Evolutionary conservation across 495 filamentous ascomycete species (phyloP).

Genomic region (Aspergillus saccharolyticus): DNA sequence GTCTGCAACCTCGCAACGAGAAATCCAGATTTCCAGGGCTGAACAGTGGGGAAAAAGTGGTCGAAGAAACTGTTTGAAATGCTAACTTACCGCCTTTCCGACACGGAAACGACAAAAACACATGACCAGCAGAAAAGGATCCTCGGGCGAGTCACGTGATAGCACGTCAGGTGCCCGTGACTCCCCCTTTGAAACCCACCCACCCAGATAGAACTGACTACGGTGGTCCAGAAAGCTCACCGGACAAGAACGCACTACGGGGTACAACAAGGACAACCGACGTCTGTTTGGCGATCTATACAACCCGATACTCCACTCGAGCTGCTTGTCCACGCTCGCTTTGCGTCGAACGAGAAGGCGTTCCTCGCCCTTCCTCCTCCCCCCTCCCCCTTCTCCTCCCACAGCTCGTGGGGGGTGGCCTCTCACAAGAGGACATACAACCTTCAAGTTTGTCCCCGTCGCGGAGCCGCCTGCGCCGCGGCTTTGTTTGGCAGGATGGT

Average conservation of each 20-base stretch:
- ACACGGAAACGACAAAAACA: too few relatives aligned
- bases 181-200: not conserved
- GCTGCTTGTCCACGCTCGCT: not conserved
- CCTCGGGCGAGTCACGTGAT: not conserved
- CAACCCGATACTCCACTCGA: not conserved
- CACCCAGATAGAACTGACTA: conserved; percentile 2
- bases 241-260: conserved; percentile 1
- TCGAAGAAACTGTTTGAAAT: too few relatives aligned
- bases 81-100: too few relatives aligned
- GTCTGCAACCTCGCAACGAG: too few relatives aligned
- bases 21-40: too few relatives aligned
- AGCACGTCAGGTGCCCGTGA: not conserved
- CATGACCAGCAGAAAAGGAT: too few relatives aligned
- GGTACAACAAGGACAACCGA: conserved; percentile 2
- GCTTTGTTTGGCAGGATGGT: conserved; percentile 47
- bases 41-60: too few relatives aligned
- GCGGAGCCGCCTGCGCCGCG: conserved; percentile 6
- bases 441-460: too few relatives aligned
- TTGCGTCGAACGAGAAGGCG: not conserved
- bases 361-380: conserved; percentile 4
- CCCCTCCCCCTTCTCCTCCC: not conserved
- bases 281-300: not conserved
- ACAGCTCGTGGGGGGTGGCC: not conserved
- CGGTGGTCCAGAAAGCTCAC: conserved; percentile 18
- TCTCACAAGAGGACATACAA: too few relatives aligned